phyloP scores from a whole-genome alignment of 1,284 basidiomycete species.

The Athelia psychrophila region DNA sequence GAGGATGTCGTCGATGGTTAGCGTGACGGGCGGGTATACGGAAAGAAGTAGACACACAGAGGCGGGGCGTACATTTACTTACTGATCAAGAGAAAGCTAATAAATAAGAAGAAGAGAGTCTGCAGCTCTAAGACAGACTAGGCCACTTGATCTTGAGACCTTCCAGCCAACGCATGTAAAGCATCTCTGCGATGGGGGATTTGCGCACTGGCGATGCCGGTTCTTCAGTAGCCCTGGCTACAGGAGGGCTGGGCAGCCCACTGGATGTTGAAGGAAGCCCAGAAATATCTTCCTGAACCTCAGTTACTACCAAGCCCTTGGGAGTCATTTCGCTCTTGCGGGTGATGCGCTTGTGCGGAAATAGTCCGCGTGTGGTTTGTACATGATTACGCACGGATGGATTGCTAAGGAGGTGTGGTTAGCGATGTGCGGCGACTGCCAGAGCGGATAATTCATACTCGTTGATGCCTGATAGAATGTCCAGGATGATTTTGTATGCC shows the following conservation, averaged over 20 bases:
- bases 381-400: conserved; percentile 71
- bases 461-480: conserved; percentile 88
- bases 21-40: too few species aligned
- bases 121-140: conserved; percentile 49
- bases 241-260: conserved; percentile 9
- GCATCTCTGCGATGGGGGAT: conserved; percentile 87
- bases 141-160: conserved; percentile 89
- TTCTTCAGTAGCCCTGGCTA: conserved; percentile 26
- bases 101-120: conserved; percentile 6
- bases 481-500: conserved; percentile 84
- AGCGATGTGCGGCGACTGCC: not conserved
- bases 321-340: conserved; percentile 82
- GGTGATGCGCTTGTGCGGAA: conserved; percentile 76
- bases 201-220: conserved; percentile 42
- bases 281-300: conserved; percentile 67
- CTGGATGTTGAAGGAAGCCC: conserved; percentile 39
- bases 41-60: too few species aligned
- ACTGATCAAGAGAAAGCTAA: too few species aligned
- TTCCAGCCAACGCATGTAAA: conserved; percentile 96
- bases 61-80: too few species aligned
- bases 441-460: conserved; percentile 53
- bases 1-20: too few species aligned
- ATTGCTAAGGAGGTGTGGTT: conserved; percentile 46
- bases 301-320: conserved; percentile 75
- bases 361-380: conserved; percentile 67